Conservation (phyloP, 306 rosid genomes). For the Dalbergia cultrata region DNA sequence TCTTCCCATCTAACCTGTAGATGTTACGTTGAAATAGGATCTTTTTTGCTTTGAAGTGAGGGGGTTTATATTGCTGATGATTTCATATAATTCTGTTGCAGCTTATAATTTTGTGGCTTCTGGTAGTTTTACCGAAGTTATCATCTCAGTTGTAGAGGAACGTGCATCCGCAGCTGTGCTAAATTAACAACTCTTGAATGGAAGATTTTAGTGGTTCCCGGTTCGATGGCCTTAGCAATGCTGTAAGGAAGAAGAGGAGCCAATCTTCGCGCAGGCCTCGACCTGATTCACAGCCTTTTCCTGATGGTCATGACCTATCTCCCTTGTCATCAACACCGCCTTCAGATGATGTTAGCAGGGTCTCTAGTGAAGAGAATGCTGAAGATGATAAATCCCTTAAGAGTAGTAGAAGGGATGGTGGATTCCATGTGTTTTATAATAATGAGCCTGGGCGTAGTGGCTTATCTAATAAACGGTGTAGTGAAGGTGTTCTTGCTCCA, state of each 20-base stretch:
- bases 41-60: not conserved
- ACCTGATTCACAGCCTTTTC: slow-evolving; percentile 63
- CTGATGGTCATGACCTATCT: slow-evolving; percentile 59
- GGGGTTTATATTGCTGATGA: not conserved
- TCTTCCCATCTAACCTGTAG: too few species aligned
- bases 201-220: slow-evolving; percentile 57
- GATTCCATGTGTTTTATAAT: slow-evolving; percentile 59
- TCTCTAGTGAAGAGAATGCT: slow-evolving; percentile 74
- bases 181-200: slow-evolving; percentile 47
- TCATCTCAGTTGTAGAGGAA: not conserved
- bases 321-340: slow-evolving; percentile 61
- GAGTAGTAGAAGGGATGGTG: slow-evolving; percentile 63
- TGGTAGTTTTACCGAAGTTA: not conserved
- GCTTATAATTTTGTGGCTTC: not conserved
- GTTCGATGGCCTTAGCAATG: slow-evolving; percentile 56
- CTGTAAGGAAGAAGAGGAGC: slow-evolving; percentile 76
- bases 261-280: slow-evolving; percentile 73
- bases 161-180: not conserved
- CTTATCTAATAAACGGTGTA: slow-evolving; percentile 63
- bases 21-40: not conserved
- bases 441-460: slow-evolving; percentile 62
- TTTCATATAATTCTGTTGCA: slow-evolving; percentile 18
- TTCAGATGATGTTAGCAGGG: slow-evolving; percentile 68
- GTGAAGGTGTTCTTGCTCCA: slow-evolving; percentile 94
- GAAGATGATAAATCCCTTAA: slow-evolving; percentile 57